Base-by-base conservation (phyloP, 1,284 basidiomycete genomes). In the Cryptococcus amylolentus region DNA sequence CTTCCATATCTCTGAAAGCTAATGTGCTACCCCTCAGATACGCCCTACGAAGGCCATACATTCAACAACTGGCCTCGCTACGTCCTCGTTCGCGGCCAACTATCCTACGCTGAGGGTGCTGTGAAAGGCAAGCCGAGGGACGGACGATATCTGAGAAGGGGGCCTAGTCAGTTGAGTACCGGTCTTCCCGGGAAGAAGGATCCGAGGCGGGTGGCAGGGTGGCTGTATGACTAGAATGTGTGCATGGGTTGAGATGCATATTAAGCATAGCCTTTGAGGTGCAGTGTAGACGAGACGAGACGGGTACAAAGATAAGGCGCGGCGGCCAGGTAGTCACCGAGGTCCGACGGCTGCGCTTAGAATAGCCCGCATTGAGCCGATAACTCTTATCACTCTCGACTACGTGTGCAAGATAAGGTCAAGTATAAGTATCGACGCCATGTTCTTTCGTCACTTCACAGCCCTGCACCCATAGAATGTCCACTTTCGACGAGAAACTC, bases 41-140 rank as follows among this genome's bases (percentile, higher is more conserved):
- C 58, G n/a, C 62, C 62, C 5, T 63, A 56, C 41, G 58, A 63
- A 50, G 62, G 62, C 13, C 55, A 47, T 54, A 41, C 39, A 31
- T 54, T 63, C 41, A 23, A 40, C n/a, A 57, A 63, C 50, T 63
- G 62, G 62, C 62, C 62, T 4, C 42, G 54, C 16, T 51, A 51
- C 39, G 56, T 56, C 16, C 27, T 63, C 16, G 26, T 55, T 18
- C 35, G 55, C 13, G 62, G 62, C 8, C 45, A 58, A 37, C 45
- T 60, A 0, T 47, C 54, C 8, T 63, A 53, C 14, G 44, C 43
- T 16, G 54, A 55, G 14, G 62, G 53, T 13, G 37, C 49, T 6
- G 37, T 63, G 16, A 7, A 46, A 43, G 56, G 51, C 23, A 44
- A 35, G n/a, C 26, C 41, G 7, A 28, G 47, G 27, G 43, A 54